Percentiles rank a stretch among this genome's conserved stretches.
phyloP scores from a whole-genome alignment of 1,139 yeast species.

The Wickerhamomyces sp. region DNA sequence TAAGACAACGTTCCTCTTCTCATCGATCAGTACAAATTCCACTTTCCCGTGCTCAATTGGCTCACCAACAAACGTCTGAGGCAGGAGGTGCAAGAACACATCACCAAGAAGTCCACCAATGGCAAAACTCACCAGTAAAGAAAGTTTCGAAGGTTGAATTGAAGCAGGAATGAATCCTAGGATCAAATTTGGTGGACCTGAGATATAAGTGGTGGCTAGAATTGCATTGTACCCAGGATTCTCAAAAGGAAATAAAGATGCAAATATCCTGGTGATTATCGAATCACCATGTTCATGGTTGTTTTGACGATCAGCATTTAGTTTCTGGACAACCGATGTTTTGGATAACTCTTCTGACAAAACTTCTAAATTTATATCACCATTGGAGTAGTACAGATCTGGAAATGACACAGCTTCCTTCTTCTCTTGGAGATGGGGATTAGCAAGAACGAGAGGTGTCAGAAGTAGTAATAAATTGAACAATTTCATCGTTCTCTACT shows the following conservation, averaged over 20 bases:
- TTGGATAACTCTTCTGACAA: constrained; percentile 24
- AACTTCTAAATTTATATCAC: constrained; percentile 34
- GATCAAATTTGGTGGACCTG: constrained; percentile 57
- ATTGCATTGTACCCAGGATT: constrained; percentile 52
- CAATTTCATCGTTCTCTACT: background rate
- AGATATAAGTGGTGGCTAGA: constrained; percentile 56
- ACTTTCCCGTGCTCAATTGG: constrained; percentile 34
- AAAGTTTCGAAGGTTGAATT: constrained; percentile 42
- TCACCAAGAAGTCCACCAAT: constrained; percentile 70
- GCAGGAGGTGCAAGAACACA: constrained; percentile 59
- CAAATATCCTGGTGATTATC: constrained; percentile 29
- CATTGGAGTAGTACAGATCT: constrained; percentile 27
- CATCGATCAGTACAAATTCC: constrained; percentile 44
- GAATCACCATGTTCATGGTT: constrained; percentile 24
- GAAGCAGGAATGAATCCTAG: constrained; percentile 47
- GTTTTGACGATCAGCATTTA: background rate
- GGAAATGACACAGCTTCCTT: background rate
- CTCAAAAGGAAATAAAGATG: constrained; percentile 44
- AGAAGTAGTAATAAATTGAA: background rate
- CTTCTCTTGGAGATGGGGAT: background rate
- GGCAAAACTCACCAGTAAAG: constrained; percentile 59
- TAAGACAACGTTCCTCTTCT: constrained; percentile 40
- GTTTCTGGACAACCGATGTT: constrained; percentile 34
- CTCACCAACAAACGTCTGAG: constrained; percentile 57
- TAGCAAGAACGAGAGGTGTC: background rate